These are phyloP conservation scores for Globisporangium okanoganense DNA, from an alignment of 352 stramenopile species.

Conservation along the genomic window DNA sequence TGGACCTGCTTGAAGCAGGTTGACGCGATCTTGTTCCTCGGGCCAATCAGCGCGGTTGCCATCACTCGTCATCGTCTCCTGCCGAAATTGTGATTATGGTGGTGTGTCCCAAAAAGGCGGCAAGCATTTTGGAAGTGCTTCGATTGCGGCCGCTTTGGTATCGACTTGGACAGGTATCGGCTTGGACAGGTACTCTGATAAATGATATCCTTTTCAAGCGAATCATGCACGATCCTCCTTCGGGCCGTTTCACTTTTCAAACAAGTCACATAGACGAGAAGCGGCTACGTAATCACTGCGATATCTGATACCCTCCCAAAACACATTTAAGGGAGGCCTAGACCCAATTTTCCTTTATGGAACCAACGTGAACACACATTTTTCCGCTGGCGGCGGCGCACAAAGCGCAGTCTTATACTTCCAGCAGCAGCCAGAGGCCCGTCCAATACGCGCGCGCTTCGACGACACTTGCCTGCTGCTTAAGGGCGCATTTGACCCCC, in stretches of 20 bases:
- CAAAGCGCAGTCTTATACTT: constrained; percentile 9
- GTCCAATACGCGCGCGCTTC: neutral
- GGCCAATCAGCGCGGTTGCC: neutral
- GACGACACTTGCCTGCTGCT: neutral
- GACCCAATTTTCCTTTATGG: neutral
- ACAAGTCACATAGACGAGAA: constrained; percentile 5
- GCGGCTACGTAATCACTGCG: constrained; percentile 4
- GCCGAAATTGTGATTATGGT: neutral
- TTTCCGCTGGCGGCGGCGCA: neutral
- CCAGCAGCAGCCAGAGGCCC: neutral
- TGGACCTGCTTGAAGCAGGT: neutral
- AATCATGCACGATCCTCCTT: neutral
- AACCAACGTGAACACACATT: constrained; percentile 13
- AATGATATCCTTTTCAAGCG: neutral
- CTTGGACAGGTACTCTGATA: neutral
- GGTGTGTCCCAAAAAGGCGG: neutral
- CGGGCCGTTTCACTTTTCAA: neutral
- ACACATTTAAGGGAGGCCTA: neutral
- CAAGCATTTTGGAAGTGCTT: too few species aligned
- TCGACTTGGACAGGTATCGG: too few species aligned
- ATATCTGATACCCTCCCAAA: constrained; percentile 4
- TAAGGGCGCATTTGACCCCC: neutral
- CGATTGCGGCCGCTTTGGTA: too few species aligned
- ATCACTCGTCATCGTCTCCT: neutral
- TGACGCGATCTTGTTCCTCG: neutral